Base-by-base conservation (phyloP, 345 rosid genomes). In the Aethionema arabicum region DNA sequence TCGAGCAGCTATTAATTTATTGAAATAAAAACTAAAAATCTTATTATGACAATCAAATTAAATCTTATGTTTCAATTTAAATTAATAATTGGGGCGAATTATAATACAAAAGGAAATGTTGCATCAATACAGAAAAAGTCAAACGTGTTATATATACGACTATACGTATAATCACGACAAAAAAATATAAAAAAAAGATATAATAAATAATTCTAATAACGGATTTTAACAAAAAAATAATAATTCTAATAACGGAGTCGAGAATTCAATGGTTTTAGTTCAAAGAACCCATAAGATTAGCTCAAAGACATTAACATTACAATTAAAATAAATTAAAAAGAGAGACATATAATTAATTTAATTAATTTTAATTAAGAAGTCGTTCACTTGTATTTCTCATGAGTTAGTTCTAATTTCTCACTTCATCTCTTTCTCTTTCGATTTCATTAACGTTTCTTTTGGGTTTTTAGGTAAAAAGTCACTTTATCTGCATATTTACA, bases 401-500 rank as follows among this genome's bases (percentile, higher is more conserved):
- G 32, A 49, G 70, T 78, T 83, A 76, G 96, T 88, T 85, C 80
- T 56, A 61, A 70, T 56, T 81, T 82, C 87, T 44, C 41, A 56
- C 29, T 53, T 61, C 53, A 60, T 58, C 59, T 38, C 65, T 8
- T 48, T 40, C 32, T 45, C 40, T 36, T 52, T 62, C 72, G 62
- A 35, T 59, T 37, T 69, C 74, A 68, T 68, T 14, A 74, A 39
- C 68, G 67, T 52, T 51, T 53, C 52, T 42, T 43, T 27, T 32
- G 58, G 67, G 66, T 61, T 40, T 61, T 11, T 81, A 5, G 92
- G 88, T 92, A 67, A 67, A 61, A 58, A 55, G 95, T 87, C 96
- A 53, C 68, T 76, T 82, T 67, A 31, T 59, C 67, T 50, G 65
- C 42, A 57, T 62, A 29, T 51, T 30, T 36, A 70, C 65, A 70